phyloP scores from a whole-genome alignment of 1,139 yeast species.

The Yamadazyma friedrichii region DNA sequence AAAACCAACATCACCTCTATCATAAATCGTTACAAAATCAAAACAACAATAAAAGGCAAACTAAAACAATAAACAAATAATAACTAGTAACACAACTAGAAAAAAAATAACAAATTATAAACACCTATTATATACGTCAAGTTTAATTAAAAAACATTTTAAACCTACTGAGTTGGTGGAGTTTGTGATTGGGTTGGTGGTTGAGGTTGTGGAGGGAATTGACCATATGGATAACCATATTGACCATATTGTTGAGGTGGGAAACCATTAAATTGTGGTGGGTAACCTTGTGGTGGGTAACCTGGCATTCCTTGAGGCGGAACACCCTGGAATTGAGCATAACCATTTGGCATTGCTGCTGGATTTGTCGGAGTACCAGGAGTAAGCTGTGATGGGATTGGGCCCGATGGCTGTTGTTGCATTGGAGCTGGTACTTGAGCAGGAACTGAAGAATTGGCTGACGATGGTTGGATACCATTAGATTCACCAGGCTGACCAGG shows the following conservation, averaged over 20 bases:
- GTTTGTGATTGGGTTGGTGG: constrained; percentile 12
- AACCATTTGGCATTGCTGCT: constrained; percentile 14
- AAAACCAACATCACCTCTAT: constrained; percentile 6
- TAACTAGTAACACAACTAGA: too few species aligned
- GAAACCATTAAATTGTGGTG: constrained; percentile 26
- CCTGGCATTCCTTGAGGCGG: constrained; percentile 15
- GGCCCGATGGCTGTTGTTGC: constrained; percentile 5
- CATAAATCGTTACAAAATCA: constrained; percentile 3
- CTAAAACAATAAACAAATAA: constrained; percentile 2
- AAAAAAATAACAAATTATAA: neutral
- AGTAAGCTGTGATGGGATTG: constrained; percentile 9
- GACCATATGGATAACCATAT: constrained; percentile 21
- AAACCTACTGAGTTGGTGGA: constrained; percentile 9
- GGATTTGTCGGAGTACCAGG: constrained; percentile 10
- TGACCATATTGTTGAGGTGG: constrained; percentile 25
- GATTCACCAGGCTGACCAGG: constrained; percentile 29
- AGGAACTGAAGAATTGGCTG: constrained; percentile 1
- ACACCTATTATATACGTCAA: neutral
- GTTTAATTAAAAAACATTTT: neutral
- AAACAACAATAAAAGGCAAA: constrained; percentile 1
- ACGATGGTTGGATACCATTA: constrained; percentile 4
- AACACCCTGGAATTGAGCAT: constrained; percentile 9
- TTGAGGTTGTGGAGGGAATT: constrained; percentile 10
- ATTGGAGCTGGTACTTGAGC: constrained; percentile 13
- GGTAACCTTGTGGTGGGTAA: constrained; percentile 11